Evolutionary conservation across 2,329 filamentous ascomycete species (phyloP), one percentile per base, ranked within the genome.

Genomic region (Aspergillus udagawae): DNA sequence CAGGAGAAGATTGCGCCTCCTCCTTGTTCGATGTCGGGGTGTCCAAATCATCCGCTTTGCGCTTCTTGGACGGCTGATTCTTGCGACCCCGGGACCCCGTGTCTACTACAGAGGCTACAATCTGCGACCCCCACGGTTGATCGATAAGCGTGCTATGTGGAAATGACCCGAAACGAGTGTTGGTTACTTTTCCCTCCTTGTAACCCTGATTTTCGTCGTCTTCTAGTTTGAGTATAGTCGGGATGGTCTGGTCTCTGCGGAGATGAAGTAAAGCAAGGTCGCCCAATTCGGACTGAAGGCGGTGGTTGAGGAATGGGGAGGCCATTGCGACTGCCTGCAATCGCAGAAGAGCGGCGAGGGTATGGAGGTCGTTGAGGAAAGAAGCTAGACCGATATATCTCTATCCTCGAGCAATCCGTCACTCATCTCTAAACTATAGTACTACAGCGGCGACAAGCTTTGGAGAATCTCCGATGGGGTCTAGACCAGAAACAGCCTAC

Each of bases 131-230:
- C 93, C 93, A 97, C 45, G 90, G 89, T 54, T 92, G 80, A 4
- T 85, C 81, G 55, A 96, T 82, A 49, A 93, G 76, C 0, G 90
- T 92, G 10, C 84, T 88, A 70, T 93, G 90, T 0, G 90, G 90
- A 59, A 92, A 93, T 0, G 92, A 96, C 51, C 94, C 94, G 69
- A 96, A 99, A 48, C 92, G 87, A 1, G 93, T 99, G 76, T 96
- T 97, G 54, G 92, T 85, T 2, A 91, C 88, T 49, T 86, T 87
- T 38, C 89, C 89, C 70, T 92, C 88, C 29, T 84, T 83, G 67
- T 92, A 92, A 58, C 89, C 89, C 68, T 87, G 83, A 61, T 88
- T 81, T 45, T 84, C 82, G 53, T 85, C 85, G 41, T 83, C 81
- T 23, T 82, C 81, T 29, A 83, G 78, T 61, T 83, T 80, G 28